A percentile compares a stretch with the other conserved stretches of the same genome.
Evolutionary conservation across 1,284 basidiomycete species (phyloP).

Genomic region (Psilocybe mexicana): DNA sequence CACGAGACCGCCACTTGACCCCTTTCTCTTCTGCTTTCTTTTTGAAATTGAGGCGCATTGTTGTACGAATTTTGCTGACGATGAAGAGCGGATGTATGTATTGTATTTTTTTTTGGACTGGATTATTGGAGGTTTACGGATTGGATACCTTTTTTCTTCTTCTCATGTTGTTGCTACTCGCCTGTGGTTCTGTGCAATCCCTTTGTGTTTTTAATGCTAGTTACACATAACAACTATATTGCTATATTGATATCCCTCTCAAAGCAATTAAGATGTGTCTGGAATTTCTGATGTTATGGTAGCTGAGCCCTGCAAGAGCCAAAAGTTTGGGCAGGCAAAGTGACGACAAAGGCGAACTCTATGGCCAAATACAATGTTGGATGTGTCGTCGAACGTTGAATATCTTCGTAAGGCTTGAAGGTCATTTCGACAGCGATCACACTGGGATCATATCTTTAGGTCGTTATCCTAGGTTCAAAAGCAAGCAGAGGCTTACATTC

Average conservation of each 20-base stretch:
- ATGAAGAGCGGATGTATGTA: neutral
- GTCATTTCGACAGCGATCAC: neutral
- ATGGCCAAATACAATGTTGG: too few relatives aligned
- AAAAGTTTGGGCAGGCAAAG: too few relatives aligned
- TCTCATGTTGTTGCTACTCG: neutral
- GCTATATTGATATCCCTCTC: too few relatives aligned
- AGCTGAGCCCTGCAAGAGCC: too few relatives aligned
- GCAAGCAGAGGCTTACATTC: constrained; percentile 48
- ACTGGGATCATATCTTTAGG: neutral
- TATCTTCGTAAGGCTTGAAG: too few relatives aligned
- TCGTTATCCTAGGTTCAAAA: neutral
- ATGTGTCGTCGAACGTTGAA: too few relatives aligned
- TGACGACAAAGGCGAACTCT: too few relatives aligned
- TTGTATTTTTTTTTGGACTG: neutral
- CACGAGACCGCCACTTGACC: constrained; percentile 54
- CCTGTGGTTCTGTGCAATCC: neutral
- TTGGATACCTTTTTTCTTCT: neutral
- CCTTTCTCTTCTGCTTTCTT: neutral
- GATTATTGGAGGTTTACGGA: neutral
- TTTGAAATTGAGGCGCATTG: neutral
- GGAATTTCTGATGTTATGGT: too few relatives aligned
- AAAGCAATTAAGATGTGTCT: too few relatives aligned
- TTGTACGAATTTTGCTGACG: neutral
- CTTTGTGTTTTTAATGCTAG: neutral
- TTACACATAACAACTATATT: neutral